Conservation (phyloP, 2,329 filamentous ascomycete genomes). For the Phyllosticta capitalensis region DNA sequence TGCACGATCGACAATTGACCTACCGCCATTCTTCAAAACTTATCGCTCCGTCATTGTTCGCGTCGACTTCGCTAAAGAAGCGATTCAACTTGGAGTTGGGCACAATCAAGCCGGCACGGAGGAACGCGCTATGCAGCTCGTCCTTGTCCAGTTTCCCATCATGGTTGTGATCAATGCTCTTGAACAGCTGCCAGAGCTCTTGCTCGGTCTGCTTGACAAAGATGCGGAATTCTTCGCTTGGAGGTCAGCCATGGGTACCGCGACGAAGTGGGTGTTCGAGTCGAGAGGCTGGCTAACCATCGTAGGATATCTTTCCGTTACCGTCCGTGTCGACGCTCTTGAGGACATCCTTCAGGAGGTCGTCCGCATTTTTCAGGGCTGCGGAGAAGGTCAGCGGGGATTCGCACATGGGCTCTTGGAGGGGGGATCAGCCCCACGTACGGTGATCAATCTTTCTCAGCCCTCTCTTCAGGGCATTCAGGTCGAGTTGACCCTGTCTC, state of each 20-base stretch:
- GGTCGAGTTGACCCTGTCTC: constrained; percentile 68
- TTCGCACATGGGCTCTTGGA: constrained; percentile 14
- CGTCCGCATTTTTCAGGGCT: constrained; percentile 85
- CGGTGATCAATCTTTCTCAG: constrained; percentile 86
- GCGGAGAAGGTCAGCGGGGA: constrained; percentile 16
- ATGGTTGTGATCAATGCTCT: constrained; percentile 73
- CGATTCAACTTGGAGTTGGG: constrained; percentile 66
- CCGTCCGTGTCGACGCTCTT: constrained; percentile 74
- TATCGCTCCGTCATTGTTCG: constrained; percentile 77
- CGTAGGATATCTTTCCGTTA: constrained; percentile 84
- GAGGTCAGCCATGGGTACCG: constrained; percentile 15
- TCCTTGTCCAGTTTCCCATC: constrained; percentile 78
- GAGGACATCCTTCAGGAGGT: constrained; percentile 72
- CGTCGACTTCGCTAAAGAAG: constrained; percentile 86
- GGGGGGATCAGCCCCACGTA: constrained; percentile 36
- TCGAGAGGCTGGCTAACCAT: constrained; percentile 46
- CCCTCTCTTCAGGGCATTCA: constrained; percentile 75
- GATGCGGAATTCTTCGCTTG: constrained; percentile 65
- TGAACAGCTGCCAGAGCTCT: constrained; percentile 73
- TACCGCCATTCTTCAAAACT: constrained; percentile 96
- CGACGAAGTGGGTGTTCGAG: background rate
- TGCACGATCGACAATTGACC: constrained; percentile 26
- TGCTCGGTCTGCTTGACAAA: constrained; percentile 85
- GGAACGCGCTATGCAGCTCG: constrained; percentile 75
- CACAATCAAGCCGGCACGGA: constrained; percentile 66